Base-by-base conservation (phyloP, 352 stramenopile genomes). In the Globisporangium perplexum region DNA sequence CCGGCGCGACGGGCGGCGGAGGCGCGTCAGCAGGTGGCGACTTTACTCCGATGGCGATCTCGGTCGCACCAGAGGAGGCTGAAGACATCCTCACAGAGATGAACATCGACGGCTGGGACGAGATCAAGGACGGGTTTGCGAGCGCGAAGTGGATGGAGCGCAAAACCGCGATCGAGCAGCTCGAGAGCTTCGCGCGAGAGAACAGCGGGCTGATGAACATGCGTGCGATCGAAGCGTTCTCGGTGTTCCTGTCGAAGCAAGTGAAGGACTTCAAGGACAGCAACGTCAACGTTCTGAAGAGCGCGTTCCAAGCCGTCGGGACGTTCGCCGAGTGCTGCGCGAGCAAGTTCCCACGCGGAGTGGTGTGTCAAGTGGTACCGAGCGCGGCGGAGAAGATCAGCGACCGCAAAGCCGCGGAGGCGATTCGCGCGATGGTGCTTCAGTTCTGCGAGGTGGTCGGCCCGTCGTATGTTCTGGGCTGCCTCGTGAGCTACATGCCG, bases 211-310 rank as follows among this genome's bases (percentile, higher is more conserved):
- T 55, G 47, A 83, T 93, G 77, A 84, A 30, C 17, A 71, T 83
- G 53, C 63, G 67, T 28, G 65, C 83, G 15, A 83, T 92, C 41
- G 85, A 95, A 51, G 81, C 83, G 8, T 65, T 95, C 38, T 85
- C 78, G 8, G 48, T 93, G 33, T 90, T 83, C 59, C 36, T 93
- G 49, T 60, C 66, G 22, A 86, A 83, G 35, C 72, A 90, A 65
- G 78, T 90, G 11, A 94, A 94, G 52, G 72, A 88, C 46, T 93
- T 95, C 55, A 91, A 90, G 52, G 85, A 95, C 57, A 93, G 78
- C 63, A 95, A 95, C 57, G 88, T 95, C 55, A 93, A 95, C 49
- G 85, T 94, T 4, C 53, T 95, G 15, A 90, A 88, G 49, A 90
- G 83, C 54, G 73, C 83, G 12, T 95, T 95, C 42, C 73, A 94